Evolutionary conservation across 2,329 filamentous ascomycete species (phyloP).

Genomic region (Fusarium kyushuense): DNA sequence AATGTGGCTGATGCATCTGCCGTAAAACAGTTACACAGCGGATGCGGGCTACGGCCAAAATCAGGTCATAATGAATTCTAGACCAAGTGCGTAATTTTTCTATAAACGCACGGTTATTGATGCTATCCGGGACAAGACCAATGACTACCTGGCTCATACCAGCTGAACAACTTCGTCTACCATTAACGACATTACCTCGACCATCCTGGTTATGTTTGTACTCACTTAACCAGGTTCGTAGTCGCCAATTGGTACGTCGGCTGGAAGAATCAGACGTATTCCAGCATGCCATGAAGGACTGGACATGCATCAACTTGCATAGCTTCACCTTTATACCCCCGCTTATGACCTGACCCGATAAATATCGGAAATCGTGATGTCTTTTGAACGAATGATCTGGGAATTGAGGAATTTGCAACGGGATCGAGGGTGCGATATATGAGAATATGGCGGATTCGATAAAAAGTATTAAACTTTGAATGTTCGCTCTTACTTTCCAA

Average conservation of each 20-base stretch:
- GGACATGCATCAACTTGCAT: conserved; percentile 25
- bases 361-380: conserved; percentile 39
- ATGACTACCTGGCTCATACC: background rate
- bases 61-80: conserved; percentile 35
- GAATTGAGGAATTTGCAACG: conserved; percentile 14
- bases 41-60: conserved; percentile 14
- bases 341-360: conserved; percentile 45
- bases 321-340: conserved; percentile 33
- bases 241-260: background rate
- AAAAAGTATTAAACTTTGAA: conserved; percentile 23
- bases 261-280: background rate
- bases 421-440: conserved; percentile 33
- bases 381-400: conserved; percentile 18
- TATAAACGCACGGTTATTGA: background rate
- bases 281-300: background rate
- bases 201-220: conserved; percentile 1
- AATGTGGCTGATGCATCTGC: background rate
- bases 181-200: background rate
- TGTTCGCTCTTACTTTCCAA: conserved; percentile 16
- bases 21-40: conserved; percentile 25
- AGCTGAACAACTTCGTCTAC: conserved; percentile 8
- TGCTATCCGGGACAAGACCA: conserved; percentile 6
- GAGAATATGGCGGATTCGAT: conserved; percentile 16
- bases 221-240: background rate
- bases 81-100: conserved; percentile 11